Conservation (phyloP, 2,329 filamentous ascomycete species). For the Ophiostoma tasmaniense region DNA sequence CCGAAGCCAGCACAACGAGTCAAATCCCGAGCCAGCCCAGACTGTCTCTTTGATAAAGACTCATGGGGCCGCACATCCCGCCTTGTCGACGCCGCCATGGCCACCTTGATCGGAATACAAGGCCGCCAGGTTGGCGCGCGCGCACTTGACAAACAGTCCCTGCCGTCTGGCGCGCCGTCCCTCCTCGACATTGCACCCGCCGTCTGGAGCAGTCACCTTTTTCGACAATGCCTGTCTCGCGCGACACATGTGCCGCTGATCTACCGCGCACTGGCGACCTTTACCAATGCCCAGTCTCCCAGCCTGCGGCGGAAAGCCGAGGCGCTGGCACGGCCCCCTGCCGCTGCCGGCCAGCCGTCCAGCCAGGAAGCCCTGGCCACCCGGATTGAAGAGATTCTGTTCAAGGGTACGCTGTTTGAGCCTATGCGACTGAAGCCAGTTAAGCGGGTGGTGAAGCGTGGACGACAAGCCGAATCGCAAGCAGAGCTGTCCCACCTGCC, state of each 20-base stretch:
- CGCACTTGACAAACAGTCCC: background rate
- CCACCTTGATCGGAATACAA: constrained; percentile 8
- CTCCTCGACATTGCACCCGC: constrained; percentile 21
- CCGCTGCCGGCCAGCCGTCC: background rate
- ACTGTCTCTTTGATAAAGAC: background rate
- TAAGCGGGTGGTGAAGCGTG: background rate
- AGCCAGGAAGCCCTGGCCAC: background rate
- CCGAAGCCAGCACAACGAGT: background rate
- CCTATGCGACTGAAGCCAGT: background rate
- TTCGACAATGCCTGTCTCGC: constrained; percentile 16
- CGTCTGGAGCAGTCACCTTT: constrained; percentile 20
- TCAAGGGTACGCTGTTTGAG: constrained; percentile 9
- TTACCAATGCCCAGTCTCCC: constrained; percentile 16
- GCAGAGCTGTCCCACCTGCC: background rate
- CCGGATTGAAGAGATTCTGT: constrained; percentile 16
- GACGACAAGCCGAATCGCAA: background rate
- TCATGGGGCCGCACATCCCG: background rate
- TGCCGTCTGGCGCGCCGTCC: background rate
- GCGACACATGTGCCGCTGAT: constrained; percentile 15
- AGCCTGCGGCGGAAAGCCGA: constrained; percentile 16
- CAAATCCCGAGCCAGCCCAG: background rate
- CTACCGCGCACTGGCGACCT: constrained; percentile 13
- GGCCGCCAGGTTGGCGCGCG: constrained; percentile 12
- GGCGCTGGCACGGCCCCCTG: background rate
- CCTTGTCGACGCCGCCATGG: constrained; percentile 12